Percentiles rank a stretch among this genome's conserved stretches.
These are phyloP conservation scores for Yamadazyma siamensis DNA, from an alignment of 1,139 yeast species.

Conservation along the genomic window DNA sequence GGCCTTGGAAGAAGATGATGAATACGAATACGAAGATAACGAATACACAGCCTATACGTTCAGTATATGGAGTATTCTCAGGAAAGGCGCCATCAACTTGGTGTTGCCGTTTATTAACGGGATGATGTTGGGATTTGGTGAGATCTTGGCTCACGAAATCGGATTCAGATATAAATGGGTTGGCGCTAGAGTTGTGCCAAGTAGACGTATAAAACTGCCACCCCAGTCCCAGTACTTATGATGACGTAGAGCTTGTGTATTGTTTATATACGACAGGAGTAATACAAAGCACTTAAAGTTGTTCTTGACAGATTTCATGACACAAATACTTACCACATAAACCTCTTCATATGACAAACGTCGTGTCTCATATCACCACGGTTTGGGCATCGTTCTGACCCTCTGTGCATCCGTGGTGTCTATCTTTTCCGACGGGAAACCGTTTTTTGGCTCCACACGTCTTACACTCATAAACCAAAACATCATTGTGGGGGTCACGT, in stretches of 20 bases:
- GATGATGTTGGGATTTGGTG: slow-evolving; percentile 95
- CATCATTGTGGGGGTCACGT: slow-evolving; percentile 27
- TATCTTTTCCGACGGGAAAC: slow-evolving; percentile 38
- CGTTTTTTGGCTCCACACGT: slow-evolving; percentile 24
- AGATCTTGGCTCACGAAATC: slow-evolving; percentile 88
- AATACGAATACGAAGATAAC: no score
- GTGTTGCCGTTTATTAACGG: slow-evolving; percentile 90
- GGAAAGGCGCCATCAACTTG: slow-evolving; percentile 66
- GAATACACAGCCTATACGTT: slow-evolving; percentile 9
- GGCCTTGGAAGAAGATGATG: slow-evolving; percentile 8
- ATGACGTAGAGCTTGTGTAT: no score
- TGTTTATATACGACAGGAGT: no score
- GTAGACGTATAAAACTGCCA: slow-evolving; percentile 25
- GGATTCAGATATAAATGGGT: slow-evolving; percentile 79
- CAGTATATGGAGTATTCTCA: slow-evolving; percentile 34
- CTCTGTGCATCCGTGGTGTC: no score
- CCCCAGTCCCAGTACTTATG: slow-evolving; percentile 6
- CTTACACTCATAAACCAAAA: slow-evolving; percentile 27
- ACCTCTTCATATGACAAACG: no score
- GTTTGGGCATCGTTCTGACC: no score
- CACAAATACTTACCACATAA: no score
- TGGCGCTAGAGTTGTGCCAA: slow-evolving; percentile 64
- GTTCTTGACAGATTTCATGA: no score
- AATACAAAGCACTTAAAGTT: no score
- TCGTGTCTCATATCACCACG: no score